Percentiles rank a stretch among this genome's conserved stretches.
Conservation (phyloP, 345 rosid species). For the Ceriops decandra region DNA sequence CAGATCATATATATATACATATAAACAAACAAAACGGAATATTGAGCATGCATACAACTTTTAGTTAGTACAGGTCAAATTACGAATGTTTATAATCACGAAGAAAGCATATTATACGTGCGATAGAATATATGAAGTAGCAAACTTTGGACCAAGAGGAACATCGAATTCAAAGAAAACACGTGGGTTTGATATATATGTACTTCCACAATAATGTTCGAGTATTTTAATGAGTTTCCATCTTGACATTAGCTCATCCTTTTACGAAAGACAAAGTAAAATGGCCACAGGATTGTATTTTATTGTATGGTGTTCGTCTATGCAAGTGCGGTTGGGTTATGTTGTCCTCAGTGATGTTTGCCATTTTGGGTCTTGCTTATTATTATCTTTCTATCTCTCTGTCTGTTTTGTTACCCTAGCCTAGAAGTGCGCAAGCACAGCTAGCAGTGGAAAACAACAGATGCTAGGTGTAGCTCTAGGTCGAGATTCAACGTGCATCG, state of each 20-base stretch:
- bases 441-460: conserved; percentile 3
- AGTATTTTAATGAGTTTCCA: conserved; percentile 6
- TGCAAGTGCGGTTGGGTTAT: neutral
- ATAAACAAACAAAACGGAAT: neutral
- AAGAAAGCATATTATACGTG: neutral
- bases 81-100: no score
- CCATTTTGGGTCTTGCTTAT: neutral
- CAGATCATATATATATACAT: neutral
- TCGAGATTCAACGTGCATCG: neutral
- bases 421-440: conserved; percentile 9
- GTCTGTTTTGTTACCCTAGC: neutral
- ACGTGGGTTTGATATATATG: no score
- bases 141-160: neutral
- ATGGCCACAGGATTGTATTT: no score
- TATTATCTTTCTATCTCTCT: neutral
- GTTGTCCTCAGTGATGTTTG: neutral
- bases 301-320: neutral
- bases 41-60: conserved; percentile 2
- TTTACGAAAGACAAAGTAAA: no score
- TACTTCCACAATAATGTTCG: neutral
- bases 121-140: neutral
- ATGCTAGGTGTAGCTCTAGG: neutral
- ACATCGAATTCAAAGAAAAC: no score
- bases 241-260: conserved; percentile 5
- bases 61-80: no score